Percentiles rank a stretch among this genome's conserved stretches.
These are phyloP conservation scores for Calonectria pseudoturangicola DNA, from an alignment of 2,329 filamentous ascomycete species.

Conservation along the genomic window DNA sequence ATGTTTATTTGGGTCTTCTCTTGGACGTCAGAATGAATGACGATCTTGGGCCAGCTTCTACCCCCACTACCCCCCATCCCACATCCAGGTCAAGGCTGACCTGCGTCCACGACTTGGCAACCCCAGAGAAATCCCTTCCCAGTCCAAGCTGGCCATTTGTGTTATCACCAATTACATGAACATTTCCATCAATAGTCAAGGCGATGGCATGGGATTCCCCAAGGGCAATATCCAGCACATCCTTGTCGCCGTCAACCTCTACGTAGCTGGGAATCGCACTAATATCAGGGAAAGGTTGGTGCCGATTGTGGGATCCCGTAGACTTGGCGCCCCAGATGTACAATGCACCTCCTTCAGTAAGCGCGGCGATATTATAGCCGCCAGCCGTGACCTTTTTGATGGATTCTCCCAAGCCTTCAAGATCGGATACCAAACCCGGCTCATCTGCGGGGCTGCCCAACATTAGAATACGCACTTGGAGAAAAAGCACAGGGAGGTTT, in stretches of 20 bases:
- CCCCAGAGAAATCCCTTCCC: conserved; percentile 39
- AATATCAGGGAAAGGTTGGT: conserved; percentile 57
- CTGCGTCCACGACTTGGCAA: conserved; percentile 60
- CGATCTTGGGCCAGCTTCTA: conserved; percentile 69
- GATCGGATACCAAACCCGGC: conserved; percentile 68
- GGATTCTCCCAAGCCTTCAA: conserved; percentile 70
- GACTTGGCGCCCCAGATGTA: conserved; percentile 75
- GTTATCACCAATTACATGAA: conserved; percentile 76
- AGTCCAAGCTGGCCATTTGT: conserved; percentile 76
- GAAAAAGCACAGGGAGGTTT: not conserved
- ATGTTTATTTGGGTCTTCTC: conserved; percentile 37
- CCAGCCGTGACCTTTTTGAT: conserved; percentile 73
- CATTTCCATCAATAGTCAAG: conserved; percentile 67
- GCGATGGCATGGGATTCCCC: conserved; percentile 76
- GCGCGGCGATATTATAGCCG: conserved; percentile 74
- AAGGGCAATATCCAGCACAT: conserved; percentile 74
- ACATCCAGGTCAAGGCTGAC: conserved; percentile 54
- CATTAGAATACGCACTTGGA: conserved; percentile 29
- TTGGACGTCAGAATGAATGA: conserved; percentile 69
- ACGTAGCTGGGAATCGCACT: conserved; percentile 64
- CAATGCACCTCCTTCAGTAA: conserved; percentile 74
- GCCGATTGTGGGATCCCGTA: conserved; percentile 54
- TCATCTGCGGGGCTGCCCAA: conserved; percentile 64
- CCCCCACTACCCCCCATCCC: conserved; percentile 60
- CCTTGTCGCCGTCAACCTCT: conserved; percentile 66